A percentile compares a stretch with the other conserved stretches of the same genome.
Evolutionary conservation across 495 filamentous ascomycete genomes (phyloP).

Genomic region (Xylaria palmicola): DNA sequence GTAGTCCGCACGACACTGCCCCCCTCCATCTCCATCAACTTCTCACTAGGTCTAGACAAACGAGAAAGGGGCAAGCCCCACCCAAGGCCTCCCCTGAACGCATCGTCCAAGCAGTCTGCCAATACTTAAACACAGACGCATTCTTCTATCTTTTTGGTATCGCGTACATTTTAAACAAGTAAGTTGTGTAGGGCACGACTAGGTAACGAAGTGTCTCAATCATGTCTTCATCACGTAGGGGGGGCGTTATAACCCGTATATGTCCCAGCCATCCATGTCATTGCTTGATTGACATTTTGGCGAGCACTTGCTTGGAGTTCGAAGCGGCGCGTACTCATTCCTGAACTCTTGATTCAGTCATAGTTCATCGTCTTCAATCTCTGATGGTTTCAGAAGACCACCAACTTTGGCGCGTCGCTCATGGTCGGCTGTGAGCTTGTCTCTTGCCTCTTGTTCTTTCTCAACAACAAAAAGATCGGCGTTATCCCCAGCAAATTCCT

Average conservation of each 20-base stretch:
- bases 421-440: slow-evolving; percentile 75
- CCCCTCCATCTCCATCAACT: neutral
- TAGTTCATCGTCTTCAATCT: slow-evolving; percentile 92
- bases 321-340: slow-evolving; percentile 49
- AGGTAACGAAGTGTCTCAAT: neutral
- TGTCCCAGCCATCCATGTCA: slow-evolving; percentile 50
- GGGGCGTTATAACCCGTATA: slow-evolving; percentile 50
- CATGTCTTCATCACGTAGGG: neutral
- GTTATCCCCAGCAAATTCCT: slow-evolving; percentile 92
- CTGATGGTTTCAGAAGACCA: slow-evolving; percentile 86
- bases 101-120: slow-evolving; percentile 7
- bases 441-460: slow-evolving; percentile 78
- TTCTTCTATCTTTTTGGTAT: slow-evolving; percentile 22
- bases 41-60: slow-evolving; percentile 17
- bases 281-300: slow-evolving; percentile 22
- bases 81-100: neutral
- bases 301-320: slow-evolving; percentile 16
- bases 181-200: slow-evolving; percentile 3
- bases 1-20: too few relatives aligned
- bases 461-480: slow-evolving; percentile 95
- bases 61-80: slow-evolving; percentile 6
- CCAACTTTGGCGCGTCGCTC: slow-evolving; percentile 89
- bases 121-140: slow-evolving; percentile 6
- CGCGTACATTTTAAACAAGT: slow-evolving; percentile 17
- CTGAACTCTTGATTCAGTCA: slow-evolving; percentile 74